Evolutionary conservation across 352 stramenopile genomes (phyloP).

Genomic region (Globisporangium radiosum): DNA sequence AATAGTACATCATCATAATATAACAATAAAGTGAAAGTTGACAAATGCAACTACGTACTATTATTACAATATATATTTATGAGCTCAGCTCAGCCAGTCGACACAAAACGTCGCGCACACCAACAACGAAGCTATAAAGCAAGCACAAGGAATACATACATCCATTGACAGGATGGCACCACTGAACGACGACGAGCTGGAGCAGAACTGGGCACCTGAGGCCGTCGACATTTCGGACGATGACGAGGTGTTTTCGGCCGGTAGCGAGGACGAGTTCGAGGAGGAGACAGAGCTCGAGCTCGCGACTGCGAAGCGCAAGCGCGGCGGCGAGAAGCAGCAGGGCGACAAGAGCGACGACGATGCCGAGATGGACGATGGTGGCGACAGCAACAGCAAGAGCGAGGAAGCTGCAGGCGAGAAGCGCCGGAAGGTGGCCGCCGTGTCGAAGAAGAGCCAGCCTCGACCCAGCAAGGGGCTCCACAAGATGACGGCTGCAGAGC

Average conservation of each 20-base stretch:
- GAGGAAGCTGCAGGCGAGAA: constrained; percentile 22
- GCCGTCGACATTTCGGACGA: constrained; percentile 31
- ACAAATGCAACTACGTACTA: too few species aligned
- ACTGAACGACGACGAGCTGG: constrained; percentile 57
- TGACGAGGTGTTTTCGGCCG: constrained; percentile 46
- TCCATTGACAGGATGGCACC: constrained; percentile 3
- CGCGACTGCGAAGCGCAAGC: constrained; percentile 33
- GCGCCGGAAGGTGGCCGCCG: constrained; percentile 39
- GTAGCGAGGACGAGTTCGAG: constrained; percentile 81
- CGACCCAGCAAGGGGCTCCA: constrained; percentile 64
- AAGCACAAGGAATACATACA: neutral
- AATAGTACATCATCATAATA: too few species aligned
- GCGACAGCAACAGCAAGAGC: constrained; percentile 10
- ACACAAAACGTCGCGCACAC: neutral
- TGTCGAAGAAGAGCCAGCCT: constrained; percentile 7
- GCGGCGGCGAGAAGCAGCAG: constrained; percentile 22
- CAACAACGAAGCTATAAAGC: neutral
- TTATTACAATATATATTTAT: too few species aligned
- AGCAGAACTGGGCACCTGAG: constrained; percentile 55
- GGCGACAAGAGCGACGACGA: constrained; percentile 13
- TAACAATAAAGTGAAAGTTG: too few species aligned
- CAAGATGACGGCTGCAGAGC: constrained; percentile 67
- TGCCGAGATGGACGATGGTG: constrained; percentile 6
- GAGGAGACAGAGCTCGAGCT: constrained; percentile 61
- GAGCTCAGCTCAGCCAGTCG: too few species aligned